Evolutionary conservation across 1,284 basidiomycete genomes (phyloP), one percentile per base, ranked within the genome.

Genomic region (Xerocomus cyaneibrunnescens): DNA sequence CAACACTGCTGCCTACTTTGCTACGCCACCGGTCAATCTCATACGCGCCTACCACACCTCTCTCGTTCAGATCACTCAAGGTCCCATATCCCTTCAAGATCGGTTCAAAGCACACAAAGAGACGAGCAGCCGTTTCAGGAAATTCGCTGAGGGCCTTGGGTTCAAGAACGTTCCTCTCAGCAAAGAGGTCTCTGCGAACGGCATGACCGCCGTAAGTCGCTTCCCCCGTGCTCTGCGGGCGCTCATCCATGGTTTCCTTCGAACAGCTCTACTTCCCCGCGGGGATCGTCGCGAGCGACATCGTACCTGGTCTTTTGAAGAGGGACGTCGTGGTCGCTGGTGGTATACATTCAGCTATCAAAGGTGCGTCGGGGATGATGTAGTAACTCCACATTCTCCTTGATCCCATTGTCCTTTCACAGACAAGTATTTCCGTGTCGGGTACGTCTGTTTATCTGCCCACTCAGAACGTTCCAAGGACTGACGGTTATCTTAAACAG

Each of bases 11-110:
- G 85, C 85, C 25, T 97, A 97, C 77, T 97, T 97, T 70, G 94
- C 94, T n/a, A 97, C 94, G 1, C 94, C 88, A 9, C 92, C 93
- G 13, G 92, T 95, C 56, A 96, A 98, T 74, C 84, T 98, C 58
- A 84, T 99, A 66, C 92, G 94, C 72, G 92, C 96, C 1, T 91
- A 93, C 69, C 83, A 91, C 68, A 78, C 83, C 25, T 90, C 93
- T 10, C 81, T 99, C 50, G 77, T 75, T 45, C 77, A 81, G 56
- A 94, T 99, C 70, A 82, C 79, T 8, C 77, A 75, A 62, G 72
- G 70, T 31, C 62, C 75, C 6, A 74, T 79, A 7, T 84, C 87
- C 9, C 80, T 99, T 41, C 80, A 89, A 60, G 84, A 95, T 53
- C 85, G 95, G 21, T 90, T 98, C 72, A 69, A 77, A 47, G 72